Base-by-base conservation (phyloP, 805 yeast genomes). In the Kazachstania martiniae region DNA sequence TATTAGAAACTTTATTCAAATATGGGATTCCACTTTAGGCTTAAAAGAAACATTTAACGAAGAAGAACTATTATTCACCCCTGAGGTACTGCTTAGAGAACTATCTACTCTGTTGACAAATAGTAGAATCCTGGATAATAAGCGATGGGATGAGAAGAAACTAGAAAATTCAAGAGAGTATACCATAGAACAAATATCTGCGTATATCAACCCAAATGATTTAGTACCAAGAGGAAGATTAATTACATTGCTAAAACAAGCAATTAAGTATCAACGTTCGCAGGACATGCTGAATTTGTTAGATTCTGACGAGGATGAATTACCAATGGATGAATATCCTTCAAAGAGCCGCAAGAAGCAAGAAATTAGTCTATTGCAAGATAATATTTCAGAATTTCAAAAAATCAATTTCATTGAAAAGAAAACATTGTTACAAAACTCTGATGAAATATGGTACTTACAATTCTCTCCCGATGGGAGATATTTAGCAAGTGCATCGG, bases 401-500 rank as follows among this genome's bases (percentile, higher is more conserved):
- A 31, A 36, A 18, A 28, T 39, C n/a, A 29, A 34, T 23, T 41
- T 43, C 18, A 12, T n/a, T 1, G 46, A 51, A 15, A 41, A 35
- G 10, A 43, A 41, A 15, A 44, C 50, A 4, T 34, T 54, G 10
- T 33, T 56, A 1, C 61, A 65, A 27, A 91, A 82, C 46, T 53
- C 59, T 1, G 74, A 77, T 47, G 94, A 87, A 52, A 89, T 84
- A 9, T 87, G 96, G 96, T 79, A 66, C 49, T 65, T 80, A 10
- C 70, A 71, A 36, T 86, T 83, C 49, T 78, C 91, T 5, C 81
- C 85, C 28, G 68, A 71, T 56, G 95, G 95, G 3, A 67, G 65
- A 39, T 74, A 63, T 41, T 59, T 87, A 25, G 93, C 84, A n/a
- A 71, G 87, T 1, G 80, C 87, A 0, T 74, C 91, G 6, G 67